A percentile compares a stretch with the other conserved stretches of the same genome.
Conservation (phyloP, 768 basidiomycete species). For the Gyrodon lividus region DNA sequence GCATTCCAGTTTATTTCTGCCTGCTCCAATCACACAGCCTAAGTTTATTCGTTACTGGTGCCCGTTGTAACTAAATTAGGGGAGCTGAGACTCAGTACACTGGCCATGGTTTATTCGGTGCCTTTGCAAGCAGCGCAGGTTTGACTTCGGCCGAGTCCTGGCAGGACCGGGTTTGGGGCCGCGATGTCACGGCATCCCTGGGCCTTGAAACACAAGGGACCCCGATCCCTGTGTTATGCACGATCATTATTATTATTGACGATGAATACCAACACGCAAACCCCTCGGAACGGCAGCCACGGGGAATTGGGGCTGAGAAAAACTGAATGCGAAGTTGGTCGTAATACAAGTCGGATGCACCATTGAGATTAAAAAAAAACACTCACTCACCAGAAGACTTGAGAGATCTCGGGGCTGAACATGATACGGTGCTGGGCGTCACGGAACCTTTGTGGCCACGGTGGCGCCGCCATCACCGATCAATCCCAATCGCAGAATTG, state of each 20-base stretch:
- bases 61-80: not conserved
- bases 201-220: not conserved
- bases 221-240: not conserved
- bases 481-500: not conserved
- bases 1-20: not conserved
- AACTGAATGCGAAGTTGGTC: too few relatives aligned
- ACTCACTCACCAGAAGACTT: too few relatives aligned
- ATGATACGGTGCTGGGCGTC: too few relatives aligned
- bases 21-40: not conserved
- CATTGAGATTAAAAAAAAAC: too few relatives aligned
- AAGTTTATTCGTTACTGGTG: not conserved
- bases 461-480: not conserved
- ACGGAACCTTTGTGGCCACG: not conserved
- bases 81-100: not conserved
- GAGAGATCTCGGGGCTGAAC: not conserved
- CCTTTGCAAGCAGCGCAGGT: too few relatives aligned
- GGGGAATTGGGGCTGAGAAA: not conserved
- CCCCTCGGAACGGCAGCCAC: not conserved
- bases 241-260: not conserved
- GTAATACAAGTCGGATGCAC: too few relatives aligned
- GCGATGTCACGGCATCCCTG: not conserved
- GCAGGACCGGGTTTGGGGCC: too few relatives aligned
- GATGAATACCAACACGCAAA: too few relatives aligned
- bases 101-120: too few relatives aligned
- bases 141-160: too few relatives aligned